Base-by-base conservation (phyloP, 495 filamentous ascomycete species). In the Amniculicola lignicola region DNA sequence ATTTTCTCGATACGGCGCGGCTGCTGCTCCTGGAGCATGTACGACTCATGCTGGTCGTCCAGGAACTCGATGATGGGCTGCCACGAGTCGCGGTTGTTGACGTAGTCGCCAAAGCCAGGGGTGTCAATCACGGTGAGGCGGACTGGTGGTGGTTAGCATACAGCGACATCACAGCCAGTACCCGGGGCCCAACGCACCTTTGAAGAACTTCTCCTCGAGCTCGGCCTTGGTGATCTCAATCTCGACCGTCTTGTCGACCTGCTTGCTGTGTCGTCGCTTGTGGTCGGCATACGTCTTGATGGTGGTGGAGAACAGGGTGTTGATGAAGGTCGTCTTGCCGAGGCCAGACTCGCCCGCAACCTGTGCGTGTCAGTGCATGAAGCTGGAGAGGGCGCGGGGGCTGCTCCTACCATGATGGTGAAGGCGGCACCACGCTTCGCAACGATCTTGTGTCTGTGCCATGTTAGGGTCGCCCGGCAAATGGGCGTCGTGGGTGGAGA, bases 241-340 rank as follows among this genome's bases (percentile, higher is more conserved):
- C 78, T 98, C 93, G 50, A 98, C 93, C 9, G 93, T 98, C 77
- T 96, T 96, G 79, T 98, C 93, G 50, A 96, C 80, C 76, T 98
- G 93, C 82, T 98, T 98, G 75, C 90, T 88, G 75, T 98, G 93
- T 64, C 93, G 88, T 72, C 89, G 87, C 78, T 93, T 90, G 81
- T 98, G 93, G 71, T 98, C 93, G 77, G 93, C 92, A 72, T 98
- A 98, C 82, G 97, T 98, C 80, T 98, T 98, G 81, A 98, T 98
- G 64, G 93, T 98, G 56, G 93, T 98, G 43, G 93, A 97, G 78
- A 98, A 98, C 28, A 98, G 82, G 46, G 93, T 98, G 84, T 98
- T 98, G 84, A 98, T 96, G 77, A 98, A 98, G 58, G 93, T 98
- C 14, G 93, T 98, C 82, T 98, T 98, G 76, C 93, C 93, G 63